phyloP scores from a whole-genome alignment of 2,329 filamentous ascomycete genomes.

The Pyricularia grisea region DNA sequence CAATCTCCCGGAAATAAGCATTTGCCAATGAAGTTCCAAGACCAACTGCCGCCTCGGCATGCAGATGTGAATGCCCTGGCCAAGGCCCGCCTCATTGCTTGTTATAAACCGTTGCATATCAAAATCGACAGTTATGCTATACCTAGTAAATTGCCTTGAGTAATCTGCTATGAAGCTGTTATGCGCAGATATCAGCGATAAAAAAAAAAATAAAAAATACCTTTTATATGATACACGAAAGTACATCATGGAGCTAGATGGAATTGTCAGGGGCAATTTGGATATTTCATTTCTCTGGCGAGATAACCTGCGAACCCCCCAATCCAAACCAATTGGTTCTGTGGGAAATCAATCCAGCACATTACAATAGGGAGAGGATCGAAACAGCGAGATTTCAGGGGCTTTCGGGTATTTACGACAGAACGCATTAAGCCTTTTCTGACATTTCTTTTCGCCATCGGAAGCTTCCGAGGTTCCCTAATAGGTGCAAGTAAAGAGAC shows the following conservation, averaged over 20 bases:
- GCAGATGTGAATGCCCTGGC: background rate
- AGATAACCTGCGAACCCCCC: background rate
- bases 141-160: background rate
- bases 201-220: no score
- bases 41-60: background rate
- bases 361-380: background rate
- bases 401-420: background rate
- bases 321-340: background rate
- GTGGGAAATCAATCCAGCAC: background rate
- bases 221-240: background rate
- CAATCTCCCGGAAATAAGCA: background rate
- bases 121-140: background rate
- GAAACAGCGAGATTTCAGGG: background rate
- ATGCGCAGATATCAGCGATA: background rate
- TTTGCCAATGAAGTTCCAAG: background rate
- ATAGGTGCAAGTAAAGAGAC: background rate
- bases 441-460: background rate
- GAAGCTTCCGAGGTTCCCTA: background rate
- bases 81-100: background rate
- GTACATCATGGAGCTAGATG: background rate
- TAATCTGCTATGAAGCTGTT: background rate
- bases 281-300: background rate
- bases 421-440: background rate
- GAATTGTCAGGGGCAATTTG: background rate
- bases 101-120: background rate